These are phyloP conservation scores for Suillus luteus DNA, from an alignment of 768 basidiomycete species.

Conservation along the genomic window DNA sequence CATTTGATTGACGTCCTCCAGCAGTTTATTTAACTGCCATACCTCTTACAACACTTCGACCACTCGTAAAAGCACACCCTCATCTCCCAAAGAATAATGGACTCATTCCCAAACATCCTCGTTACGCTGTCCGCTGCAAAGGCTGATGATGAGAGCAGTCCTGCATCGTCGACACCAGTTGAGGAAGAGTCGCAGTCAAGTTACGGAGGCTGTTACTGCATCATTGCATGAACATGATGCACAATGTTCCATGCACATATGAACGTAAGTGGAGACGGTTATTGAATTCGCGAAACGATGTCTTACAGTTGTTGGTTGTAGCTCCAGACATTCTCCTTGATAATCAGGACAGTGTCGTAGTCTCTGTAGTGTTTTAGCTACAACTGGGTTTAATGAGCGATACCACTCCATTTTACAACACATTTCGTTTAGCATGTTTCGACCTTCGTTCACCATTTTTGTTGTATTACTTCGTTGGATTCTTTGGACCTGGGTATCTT, in stretches of 20 bases:
- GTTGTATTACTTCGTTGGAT: not conserved
- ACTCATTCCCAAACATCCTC: no score
- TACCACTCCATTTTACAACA: not conserved
- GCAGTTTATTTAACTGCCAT: not conserved
- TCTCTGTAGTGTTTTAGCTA: not conserved
- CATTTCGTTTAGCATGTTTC: not conserved
- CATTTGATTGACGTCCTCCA: not conserved
- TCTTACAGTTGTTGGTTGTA: not conserved
- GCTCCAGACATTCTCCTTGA: not conserved
- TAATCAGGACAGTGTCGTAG: not conserved
- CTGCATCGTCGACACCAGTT: not conserved
- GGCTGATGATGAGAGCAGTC: not conserved
- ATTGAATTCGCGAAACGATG: not conserved
- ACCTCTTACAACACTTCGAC: not conserved
- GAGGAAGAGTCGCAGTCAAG: not conserved
- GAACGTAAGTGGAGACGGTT: not conserved
- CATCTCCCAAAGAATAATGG: not conserved
- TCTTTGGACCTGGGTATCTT: not conserved
- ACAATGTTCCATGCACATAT: no score
- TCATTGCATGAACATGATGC: not conserved
- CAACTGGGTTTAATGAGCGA: not conserved
- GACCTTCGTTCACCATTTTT: not conserved
- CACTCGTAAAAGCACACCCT: not conserved
- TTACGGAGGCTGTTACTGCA: not conserved
- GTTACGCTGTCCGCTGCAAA: no score